Conservation (phyloP, 2,329 filamentous ascomycete species). For the Paecilomyces variotii region DNA sequence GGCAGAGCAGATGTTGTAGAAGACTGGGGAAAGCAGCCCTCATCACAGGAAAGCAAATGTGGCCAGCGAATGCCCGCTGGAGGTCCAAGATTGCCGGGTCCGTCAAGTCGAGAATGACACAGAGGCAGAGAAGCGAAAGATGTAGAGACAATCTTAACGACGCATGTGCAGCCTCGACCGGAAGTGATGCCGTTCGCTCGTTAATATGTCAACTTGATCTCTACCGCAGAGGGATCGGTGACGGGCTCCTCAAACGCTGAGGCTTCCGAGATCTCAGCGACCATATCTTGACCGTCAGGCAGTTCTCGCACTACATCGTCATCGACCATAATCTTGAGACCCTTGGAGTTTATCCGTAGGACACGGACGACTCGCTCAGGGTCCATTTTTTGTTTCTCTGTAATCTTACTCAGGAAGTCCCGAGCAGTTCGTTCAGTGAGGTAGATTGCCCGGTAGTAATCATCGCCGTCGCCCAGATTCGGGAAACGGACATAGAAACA, state of each 20-base stretch:
- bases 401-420: constrained; percentile 65
- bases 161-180: not conserved
- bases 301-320: constrained; percentile 81
- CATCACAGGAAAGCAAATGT: not conserved
- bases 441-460: constrained; percentile 79
- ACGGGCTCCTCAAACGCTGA: constrained; percentile 36
- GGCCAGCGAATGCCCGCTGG: not conserved
- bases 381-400: constrained; percentile 74
- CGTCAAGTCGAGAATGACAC: not conserved
- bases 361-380: constrained; percentile 61
- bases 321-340: constrained; percentile 77
- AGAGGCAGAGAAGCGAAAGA: constrained; percentile 1
- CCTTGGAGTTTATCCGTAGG: constrained; percentile 63
- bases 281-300: constrained; percentile 86
- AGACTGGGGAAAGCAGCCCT: not conserved
- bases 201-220: constrained; percentile 48
- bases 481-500: constrained; percentile 74
- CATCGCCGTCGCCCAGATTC: constrained; percentile 43
- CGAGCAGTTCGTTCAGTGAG: constrained; percentile 66
- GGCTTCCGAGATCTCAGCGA: constrained; percentile 57
- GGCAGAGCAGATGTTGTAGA: not conserved
- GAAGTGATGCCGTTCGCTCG: not conserved
- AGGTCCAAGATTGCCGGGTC: not conserved
- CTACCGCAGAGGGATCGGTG: constrained; percentile 21
- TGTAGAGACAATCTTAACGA: not conserved